Conservation (phyloP, 2,329 filamentous ascomycete species). For the Fusarium nematophilum region DNA sequence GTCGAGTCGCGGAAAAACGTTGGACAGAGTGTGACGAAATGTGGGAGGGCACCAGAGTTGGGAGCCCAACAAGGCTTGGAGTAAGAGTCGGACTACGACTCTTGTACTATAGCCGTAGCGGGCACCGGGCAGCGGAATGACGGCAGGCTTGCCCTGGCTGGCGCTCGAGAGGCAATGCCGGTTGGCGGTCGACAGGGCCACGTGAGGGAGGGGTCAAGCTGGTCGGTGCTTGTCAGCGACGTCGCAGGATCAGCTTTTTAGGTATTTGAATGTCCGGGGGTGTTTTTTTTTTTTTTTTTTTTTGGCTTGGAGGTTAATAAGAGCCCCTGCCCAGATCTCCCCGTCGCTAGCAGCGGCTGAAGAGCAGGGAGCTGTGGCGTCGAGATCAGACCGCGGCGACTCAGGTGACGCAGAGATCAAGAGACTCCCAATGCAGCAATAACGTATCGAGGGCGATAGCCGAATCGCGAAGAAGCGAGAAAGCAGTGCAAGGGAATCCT, state of each 20-base stretch:
- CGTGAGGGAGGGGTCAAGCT: slow-evolving; percentile 44
- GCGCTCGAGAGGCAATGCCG: neutral
- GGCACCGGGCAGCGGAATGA: slow-evolving; percentile 33
- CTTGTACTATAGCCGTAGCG: neutral
- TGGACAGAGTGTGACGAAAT: slow-evolving; percentile 29
- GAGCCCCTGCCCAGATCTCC: slow-evolving; percentile 1
- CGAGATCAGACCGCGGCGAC: slow-evolving; percentile 20
- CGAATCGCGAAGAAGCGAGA: neutral
- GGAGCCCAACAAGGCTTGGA: slow-evolving; percentile 24
- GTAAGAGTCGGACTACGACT: slow-evolving; percentile 16
- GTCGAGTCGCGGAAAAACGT: slow-evolving; percentile 28
- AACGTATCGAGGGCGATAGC: slow-evolving; percentile 5
- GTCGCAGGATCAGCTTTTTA: slow-evolving; percentile 20
- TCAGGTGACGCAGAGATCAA: slow-evolving; percentile 26
- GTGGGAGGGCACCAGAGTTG: slow-evolving; percentile 14
- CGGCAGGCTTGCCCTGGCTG: slow-evolving; percentile 22
- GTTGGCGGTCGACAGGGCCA: slow-evolving; percentile 33
- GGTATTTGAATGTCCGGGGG: slow-evolving; percentile 14
- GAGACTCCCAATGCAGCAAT: slow-evolving; percentile 7
- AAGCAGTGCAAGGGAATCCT: neutral
- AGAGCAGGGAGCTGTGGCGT: slow-evolving; percentile 13
- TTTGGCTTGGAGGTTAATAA: slow-evolving; percentile 12
- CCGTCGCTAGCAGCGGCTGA: slow-evolving; percentile 11
- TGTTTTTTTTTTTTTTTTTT: neutral
- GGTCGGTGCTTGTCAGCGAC: slow-evolving; percentile 36